Base-by-base conservation (phyloP, 768 basidiomycete genomes). In the Austroboletus festivus region DNA sequence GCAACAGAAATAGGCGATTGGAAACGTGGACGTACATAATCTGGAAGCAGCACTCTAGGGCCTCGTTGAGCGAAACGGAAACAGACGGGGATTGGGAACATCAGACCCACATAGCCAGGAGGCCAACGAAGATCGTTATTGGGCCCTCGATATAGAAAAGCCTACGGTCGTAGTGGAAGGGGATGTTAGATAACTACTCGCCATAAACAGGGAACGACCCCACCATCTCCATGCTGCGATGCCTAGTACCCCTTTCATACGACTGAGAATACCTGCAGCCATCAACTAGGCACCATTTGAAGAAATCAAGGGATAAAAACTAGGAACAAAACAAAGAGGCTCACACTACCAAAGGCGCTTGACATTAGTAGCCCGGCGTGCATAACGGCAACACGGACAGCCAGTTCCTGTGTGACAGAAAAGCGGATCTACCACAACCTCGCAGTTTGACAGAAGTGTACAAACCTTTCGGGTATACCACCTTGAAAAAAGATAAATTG, bases 61-160 rank as follows among this genome's bases (percentile, higher is more conserved):
- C 10, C 28, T 28, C 21, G 19, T 38, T 19, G n/a, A 40, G 42
- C 46, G 26, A 28, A 47, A 40, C 2, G n/a, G 19, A 20, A 7
- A 11, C 5, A n/a, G 15, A 23, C 13, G 5, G 23, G 2, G 3
- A 31, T 28, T 5, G 20, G 15, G 18, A 5, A 13, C 12, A 35
- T 20, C 1, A 6, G 20, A 52, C 58, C 5, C 46, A 83, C 82
- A 83, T 78, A 46, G 76, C 69, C 15, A 73, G 48, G 33, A 85
- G 66, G 2, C 83, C 83, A 40, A 86, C 64, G 39, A 71, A 57
- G 50, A 86, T 78, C 0, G 85, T 88, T 13, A 84, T 73, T 1
- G 78, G 67, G 8, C 86, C 86, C 68, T 84, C 86, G 42, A 86
- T 83, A 58, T 76, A 84, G 61, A 88, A 88, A 42, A 88, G 60